Percentiles rank a stretch among this genome's conserved stretches.
Evolutionary conservation across 257 asterid species (phyloP).

Genomic region (Plantago ovata): DNA sequence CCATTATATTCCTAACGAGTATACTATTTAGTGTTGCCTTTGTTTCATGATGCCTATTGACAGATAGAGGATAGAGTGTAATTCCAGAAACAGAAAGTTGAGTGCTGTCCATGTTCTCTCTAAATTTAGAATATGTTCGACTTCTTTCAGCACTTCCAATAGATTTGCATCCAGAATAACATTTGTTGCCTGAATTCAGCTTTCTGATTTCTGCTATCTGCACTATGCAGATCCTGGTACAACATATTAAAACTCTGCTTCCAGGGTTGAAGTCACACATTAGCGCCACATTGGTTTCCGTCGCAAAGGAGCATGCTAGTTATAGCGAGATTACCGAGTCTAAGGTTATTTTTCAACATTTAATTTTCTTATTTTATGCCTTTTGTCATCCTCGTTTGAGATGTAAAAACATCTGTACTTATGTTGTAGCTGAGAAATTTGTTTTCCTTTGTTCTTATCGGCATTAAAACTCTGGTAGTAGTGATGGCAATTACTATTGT

Average conservation of each 20-base stretch:
- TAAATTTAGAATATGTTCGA: no score
- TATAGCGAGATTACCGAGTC: slow-evolving; percentile 92
- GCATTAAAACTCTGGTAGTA: no score
- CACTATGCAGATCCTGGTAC: slow-evolving; percentile 65
- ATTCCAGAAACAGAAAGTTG: no score
- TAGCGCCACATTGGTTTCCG: slow-evolving; percentile 65
- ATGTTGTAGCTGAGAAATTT: slow-evolving; percentile 8
- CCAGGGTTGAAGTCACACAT: slow-evolving; percentile 88
- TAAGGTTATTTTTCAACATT: slow-evolving; percentile 45
- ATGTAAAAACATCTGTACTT: slow-evolving; percentile 7
- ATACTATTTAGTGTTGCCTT: no score
- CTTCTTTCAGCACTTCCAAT: slow-evolving; percentile 4
- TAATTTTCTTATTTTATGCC: slow-evolving; percentile 13
- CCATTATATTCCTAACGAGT: no score
- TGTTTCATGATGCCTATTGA: no score
- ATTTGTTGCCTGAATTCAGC: slow-evolving; percentile 8
- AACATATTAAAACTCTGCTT: slow-evolving; percentile 79
- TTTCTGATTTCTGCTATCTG: slow-evolving; percentile 12
- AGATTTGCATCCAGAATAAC: neutral
- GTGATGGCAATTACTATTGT: no score
- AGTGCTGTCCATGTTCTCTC: no score
- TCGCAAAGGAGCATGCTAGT: slow-evolving; percentile 94
- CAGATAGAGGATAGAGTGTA: no score
- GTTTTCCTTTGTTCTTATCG: neutral
- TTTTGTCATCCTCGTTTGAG: slow-evolving; percentile 4